Base-by-base conservation (phyloP, 2,329 filamentous ascomycete genomes). In the Sarocladiaceae sp. region DNA sequence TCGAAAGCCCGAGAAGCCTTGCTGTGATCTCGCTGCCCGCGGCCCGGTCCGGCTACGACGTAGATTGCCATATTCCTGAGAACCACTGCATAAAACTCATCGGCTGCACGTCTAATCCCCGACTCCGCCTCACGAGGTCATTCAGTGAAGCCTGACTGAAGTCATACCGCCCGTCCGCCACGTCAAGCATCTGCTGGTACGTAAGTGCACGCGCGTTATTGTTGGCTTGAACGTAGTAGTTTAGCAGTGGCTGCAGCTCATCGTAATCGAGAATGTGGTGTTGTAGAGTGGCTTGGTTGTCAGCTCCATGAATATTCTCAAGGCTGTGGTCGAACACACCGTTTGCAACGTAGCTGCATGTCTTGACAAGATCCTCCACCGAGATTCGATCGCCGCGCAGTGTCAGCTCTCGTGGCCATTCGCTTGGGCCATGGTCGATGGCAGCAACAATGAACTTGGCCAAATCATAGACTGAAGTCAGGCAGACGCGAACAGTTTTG, bases 361-460 rank as follows among this genome's bases (percentile, higher is more conserved):
- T 62, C 42, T 70, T 63, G 10, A 88, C 73, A 11, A 91, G 71
- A 42, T 84, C 76, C 12, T 75, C 72, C 2, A 88, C 75, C 1
- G 75, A 79, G 64, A 86, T 71, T 5, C 82, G 73, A 51, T 88
- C 84, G n/a, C 87, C 86, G 47, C 76, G 76, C 77, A 91, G 83
- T 35, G 77, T 78, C 63, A 87, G 83, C 62, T 90, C 87, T 5
- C 68, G 66, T 3, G 86, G 86, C 88, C 88, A 92, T 17, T 65
- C 74, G 6, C 72, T 69, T 7, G 75, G 71, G 0, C 75, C 78
- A 36, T 89, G 66, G 42, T 88, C 84, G 26, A 89, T 65, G 13
- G 88, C 81, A n/a, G 83, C 80, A 11, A 84, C 83, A 8, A 91
- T 73, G 58, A 87, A 90, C n/a, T 77, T 76, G 22, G 79, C 87